A percentile compares a stretch with the other conserved stretches of the same genome.
These are phyloP conservation scores for Amniculicola lignicola DNA, from an alignment of 495 filamentous ascomycete species.

Conservation along the genomic window DNA sequence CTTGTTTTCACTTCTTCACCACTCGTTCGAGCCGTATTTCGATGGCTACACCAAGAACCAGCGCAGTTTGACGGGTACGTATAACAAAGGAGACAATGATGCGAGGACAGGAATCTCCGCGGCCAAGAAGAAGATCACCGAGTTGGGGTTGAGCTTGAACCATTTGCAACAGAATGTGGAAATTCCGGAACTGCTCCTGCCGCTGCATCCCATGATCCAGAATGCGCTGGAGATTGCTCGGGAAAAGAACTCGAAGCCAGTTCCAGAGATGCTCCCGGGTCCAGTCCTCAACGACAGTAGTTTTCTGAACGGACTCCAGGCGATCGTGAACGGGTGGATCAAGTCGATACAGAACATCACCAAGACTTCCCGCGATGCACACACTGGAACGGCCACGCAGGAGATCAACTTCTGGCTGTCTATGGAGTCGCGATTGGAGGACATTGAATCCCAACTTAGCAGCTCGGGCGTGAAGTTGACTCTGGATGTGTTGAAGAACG, in stretches of 20 bases:
- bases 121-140: slow-evolving; percentile 91
- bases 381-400: slow-evolving; percentile 84
- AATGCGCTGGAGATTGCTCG: slow-evolving; percentile 72
- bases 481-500: slow-evolving; percentile 87
- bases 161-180: slow-evolving; percentile 97
- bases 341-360: slow-evolving; percentile 97
- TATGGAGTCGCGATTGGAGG: slow-evolving; percentile 87
- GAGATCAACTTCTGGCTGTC: slow-evolving; percentile 99
- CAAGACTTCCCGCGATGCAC: slow-evolving; percentile 83
- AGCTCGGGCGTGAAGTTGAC: slow-evolving; percentile 89
- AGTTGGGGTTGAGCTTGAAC: slow-evolving; percentile 81
- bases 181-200: slow-evolving; percentile 83
- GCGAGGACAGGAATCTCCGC: slow-evolving; percentile 92
- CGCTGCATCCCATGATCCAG: slow-evolving; percentile 83
- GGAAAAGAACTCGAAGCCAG: slow-evolving; percentile 59
- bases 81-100: slow-evolving; percentile 72
- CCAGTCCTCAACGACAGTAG: slow-evolving; percentile 73
- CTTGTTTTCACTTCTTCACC: slow-evolving; percentile 81
- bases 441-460: slow-evolving; percentile 80
- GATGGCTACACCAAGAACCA: slow-evolving; percentile 88
- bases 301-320: slow-evolving; percentile 90
- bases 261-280: slow-evolving; percentile 71
- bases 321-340: slow-evolving; percentile 93
- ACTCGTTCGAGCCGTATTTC: slow-evolving; percentile 87
- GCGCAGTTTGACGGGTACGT: slow-evolving; percentile 61